Evolutionary conservation across 1,284 basidiomycete species (phyloP).

Genomic region (Ceratobasidium sp.): DNA sequence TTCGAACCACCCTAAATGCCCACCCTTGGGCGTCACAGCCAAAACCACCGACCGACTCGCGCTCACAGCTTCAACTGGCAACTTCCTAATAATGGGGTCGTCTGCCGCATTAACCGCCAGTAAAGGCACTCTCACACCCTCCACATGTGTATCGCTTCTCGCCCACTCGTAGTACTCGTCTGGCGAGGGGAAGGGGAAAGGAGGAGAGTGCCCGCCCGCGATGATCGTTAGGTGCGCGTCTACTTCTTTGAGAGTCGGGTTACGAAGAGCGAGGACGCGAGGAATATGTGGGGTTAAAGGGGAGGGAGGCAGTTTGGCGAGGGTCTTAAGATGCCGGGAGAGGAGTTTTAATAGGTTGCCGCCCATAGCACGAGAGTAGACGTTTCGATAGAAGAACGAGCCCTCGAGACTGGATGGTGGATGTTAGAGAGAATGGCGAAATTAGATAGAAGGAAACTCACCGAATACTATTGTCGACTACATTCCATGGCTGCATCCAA

Average conservation of each 20-base stretch:
- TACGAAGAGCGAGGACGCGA: conserved; percentile 63
- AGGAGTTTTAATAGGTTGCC: conserved; percentile 80
- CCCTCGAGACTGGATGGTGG: conserved; percentile 63
- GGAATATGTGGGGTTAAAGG: conserved; percentile 65
- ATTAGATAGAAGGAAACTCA: conserved; percentile 11
- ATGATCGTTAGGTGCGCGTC: conserved; percentile 78
- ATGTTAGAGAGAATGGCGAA: not conserved
- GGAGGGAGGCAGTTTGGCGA: conserved; percentile 68
- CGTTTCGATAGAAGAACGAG: conserved; percentile 72
- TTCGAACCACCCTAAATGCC: conserved; percentile 97
- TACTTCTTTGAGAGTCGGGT: conserved; percentile 71
- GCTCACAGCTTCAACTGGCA: conserved; percentile 53
- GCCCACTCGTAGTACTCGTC: conserved; percentile 88
- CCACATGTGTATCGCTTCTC: conserved; percentile 67
- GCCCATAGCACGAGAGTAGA: conserved; percentile 90
- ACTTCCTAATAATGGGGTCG: conserved; percentile 85
- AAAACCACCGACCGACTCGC: conserved; percentile 65
- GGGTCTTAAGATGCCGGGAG: conserved; percentile 68
- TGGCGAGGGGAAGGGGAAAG: conserved; percentile 83
- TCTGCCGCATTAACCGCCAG: conserved; percentile 91
- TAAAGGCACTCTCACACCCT: conserved; percentile 74
- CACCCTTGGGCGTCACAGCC: conserved; percentile 83
- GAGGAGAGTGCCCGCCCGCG: conserved; percentile 82
- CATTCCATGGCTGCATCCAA: conserved; percentile 78
- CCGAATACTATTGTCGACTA: conserved; percentile 71